A percentile compares a stretch with the other conserved stretches of the same genome.
Evolutionary conservation across 768 basidiomycete species (phyloP).

Genomic region (Lanmaoa rubissima): DNA sequence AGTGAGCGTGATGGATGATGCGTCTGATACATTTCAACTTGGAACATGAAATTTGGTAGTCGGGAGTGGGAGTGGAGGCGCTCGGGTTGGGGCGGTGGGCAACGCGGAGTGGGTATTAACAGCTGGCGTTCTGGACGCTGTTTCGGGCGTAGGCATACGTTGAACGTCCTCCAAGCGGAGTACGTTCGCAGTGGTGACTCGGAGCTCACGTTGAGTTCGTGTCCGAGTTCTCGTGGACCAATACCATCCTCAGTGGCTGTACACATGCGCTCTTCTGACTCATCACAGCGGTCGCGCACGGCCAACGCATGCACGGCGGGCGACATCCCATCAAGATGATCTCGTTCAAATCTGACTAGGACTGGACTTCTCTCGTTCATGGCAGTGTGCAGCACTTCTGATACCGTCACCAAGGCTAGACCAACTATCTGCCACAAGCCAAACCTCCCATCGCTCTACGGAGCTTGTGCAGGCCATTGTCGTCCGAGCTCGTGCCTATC

Average conservation of each 20-base stretch:
- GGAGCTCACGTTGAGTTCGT: not conserved
- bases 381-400: too few relatives aligned
- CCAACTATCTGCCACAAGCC: too few relatives aligned
- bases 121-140: not conserved
- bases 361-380: too few relatives aligned
- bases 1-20: constrained; percentile 17
- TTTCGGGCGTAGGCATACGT: constrained; percentile 5
- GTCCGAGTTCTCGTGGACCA: not conserved
- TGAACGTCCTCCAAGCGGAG: not conserved
- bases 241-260: constrained; percentile 10
- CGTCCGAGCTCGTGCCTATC: too few relatives aligned
- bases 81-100: not conserved
- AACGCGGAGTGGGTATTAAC: constrained; percentile 1
- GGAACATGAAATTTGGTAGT: not conserved
- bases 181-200: not conserved
- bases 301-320: not conserved
- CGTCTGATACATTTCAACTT: constrained; percentile 11
- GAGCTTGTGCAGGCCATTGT: too few relatives aligned
- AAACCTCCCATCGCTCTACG: too few relatives aligned
- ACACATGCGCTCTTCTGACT: not conserved
- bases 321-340: too few relatives aligned
- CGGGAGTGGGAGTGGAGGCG: not conserved
- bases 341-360: too few relatives aligned
- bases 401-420: too few relatives aligned
- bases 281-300: not conserved